Conservation (phyloP, 495 filamentous ascomycete species). For the Podospora conica region DNA sequence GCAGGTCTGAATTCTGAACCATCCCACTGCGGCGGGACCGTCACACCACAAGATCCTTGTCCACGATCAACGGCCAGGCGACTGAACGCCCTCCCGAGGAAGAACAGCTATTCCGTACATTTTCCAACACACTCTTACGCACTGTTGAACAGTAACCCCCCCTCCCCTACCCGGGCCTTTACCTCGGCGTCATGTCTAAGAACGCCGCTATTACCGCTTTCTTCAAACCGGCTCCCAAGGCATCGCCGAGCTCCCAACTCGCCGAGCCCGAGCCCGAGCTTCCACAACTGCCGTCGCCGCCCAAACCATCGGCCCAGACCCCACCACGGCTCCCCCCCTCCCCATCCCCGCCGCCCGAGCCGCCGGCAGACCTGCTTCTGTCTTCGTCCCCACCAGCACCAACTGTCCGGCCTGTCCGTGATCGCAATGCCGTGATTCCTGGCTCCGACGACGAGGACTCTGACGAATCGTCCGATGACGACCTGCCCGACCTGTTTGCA, state of each 20-base stretch:
- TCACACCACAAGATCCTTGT: neutral
- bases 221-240: conserved; percentile 19
- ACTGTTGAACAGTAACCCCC: neutral
- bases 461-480: conserved; percentile 17
- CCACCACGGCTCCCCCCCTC: neutral
- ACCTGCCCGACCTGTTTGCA: conserved; percentile 12
- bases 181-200: conserved; percentile 12
- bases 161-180: neutral
- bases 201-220: conserved; percentile 21
- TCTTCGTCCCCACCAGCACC: neutral
- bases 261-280: neutral
- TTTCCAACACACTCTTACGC: neutral
- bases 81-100: neutral
- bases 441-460: conserved; percentile 17
- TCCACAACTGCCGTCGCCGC: neutral
- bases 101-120: neutral
- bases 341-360: neutral
- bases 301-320: neutral
- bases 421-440: neutral
- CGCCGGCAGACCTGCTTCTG: no score
- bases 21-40: neutral
- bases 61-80: neutral
- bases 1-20: neutral
- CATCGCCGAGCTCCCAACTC: neutral
- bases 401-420: neutral